These are phyloP conservation scores for Reutealis trisperma DNA, from an alignment of 345 rosid genomes.

Conservation along the genomic window DNA sequence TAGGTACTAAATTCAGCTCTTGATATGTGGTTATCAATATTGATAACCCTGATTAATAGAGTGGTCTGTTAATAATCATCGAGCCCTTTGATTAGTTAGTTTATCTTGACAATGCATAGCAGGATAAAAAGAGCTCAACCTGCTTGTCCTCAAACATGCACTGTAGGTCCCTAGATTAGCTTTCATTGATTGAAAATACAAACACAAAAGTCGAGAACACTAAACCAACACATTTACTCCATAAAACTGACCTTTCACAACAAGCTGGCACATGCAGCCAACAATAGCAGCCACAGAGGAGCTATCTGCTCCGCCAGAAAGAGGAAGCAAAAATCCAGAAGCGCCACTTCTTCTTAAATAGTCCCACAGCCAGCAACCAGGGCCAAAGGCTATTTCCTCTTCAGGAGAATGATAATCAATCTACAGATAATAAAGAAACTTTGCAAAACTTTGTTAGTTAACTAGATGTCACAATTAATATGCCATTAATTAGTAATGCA, in stretches of 20 bases:
- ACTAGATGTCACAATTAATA: neutral
- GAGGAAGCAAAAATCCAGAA: slow-evolving; percentile 96
- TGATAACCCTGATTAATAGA: neutral
- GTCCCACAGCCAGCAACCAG: slow-evolving; percentile 99
- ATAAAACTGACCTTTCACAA: slow-evolving; percentile 68
- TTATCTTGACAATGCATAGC: too few species aligned
- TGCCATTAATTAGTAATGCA: slow-evolving; percentile 1
- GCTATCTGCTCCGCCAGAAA: slow-evolving; percentile 98
- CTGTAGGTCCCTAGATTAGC: neutral
- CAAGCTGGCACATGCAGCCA: slow-evolving; percentile 99
- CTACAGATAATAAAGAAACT: slow-evolving; percentile 34
- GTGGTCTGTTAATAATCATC: neutral
- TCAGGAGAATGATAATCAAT: slow-evolving; percentile 84
- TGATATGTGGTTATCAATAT: neutral
- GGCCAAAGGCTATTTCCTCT: slow-evolving; percentile 97
- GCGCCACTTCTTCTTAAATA: slow-evolving; percentile 97
- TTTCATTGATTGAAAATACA: neutral
- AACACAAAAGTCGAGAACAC: neutral
- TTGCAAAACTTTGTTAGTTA: neutral
- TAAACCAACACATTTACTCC: neutral
- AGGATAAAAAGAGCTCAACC: too few species aligned
- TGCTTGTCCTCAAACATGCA: too few species aligned
- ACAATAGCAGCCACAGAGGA: slow-evolving; percentile 98
- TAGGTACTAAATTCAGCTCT: neutral
- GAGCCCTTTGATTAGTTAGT: neutral